Conservation (phyloP, 2,329 filamentous ascomycete species). For the Colletotrichum zoysiae region DNA sequence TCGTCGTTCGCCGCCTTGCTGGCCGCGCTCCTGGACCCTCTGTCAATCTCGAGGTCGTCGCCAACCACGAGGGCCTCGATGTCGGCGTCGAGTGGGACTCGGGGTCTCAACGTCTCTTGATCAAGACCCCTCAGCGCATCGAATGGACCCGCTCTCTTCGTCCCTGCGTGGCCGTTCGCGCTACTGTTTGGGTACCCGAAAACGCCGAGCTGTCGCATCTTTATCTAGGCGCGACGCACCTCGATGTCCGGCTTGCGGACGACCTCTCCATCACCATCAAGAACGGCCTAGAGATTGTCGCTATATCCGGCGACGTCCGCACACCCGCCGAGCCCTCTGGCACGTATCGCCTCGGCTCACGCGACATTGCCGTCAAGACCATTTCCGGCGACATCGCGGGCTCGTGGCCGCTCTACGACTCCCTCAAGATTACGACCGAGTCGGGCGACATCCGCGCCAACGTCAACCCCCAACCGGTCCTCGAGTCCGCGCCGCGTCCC, state of each 20-base stretch:
- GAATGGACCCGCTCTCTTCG: constrained; percentile 45
- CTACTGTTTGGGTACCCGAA: constrained; percentile 61
- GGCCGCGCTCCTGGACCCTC: constrained; percentile 51
- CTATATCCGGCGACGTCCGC: constrained; percentile 55
- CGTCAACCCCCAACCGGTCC: constrained; percentile 57
- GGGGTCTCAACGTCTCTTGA: constrained; percentile 52
- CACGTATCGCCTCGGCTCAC: constrained; percentile 58
- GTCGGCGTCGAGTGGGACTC: constrained; percentile 52
- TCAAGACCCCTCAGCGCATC: constrained; percentile 55
- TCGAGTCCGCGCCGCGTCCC: constrained; percentile 50
- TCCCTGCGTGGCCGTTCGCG: constrained; percentile 63
- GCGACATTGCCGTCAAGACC: constrained; percentile 57
- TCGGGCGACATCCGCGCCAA: constrained; percentile 59
- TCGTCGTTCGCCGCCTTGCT: constrained; percentile 57
- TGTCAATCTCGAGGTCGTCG: constrained; percentile 59
- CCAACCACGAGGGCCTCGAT: constrained; percentile 58
- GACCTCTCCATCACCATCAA: constrained; percentile 54
- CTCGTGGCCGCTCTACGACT: constrained; percentile 64
- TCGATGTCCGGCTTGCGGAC: constrained; percentile 56
- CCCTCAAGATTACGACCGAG: constrained; percentile 58
- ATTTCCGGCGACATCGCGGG: constrained; percentile 60
- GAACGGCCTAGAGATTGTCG: constrained; percentile 49
- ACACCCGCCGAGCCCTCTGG: constrained; percentile 47
- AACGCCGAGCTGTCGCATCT: constrained; percentile 54
- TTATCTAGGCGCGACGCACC: constrained; percentile 52